Conservation (phyloP, 345 rosid species). For the Cochlearia excelsa region DNA sequence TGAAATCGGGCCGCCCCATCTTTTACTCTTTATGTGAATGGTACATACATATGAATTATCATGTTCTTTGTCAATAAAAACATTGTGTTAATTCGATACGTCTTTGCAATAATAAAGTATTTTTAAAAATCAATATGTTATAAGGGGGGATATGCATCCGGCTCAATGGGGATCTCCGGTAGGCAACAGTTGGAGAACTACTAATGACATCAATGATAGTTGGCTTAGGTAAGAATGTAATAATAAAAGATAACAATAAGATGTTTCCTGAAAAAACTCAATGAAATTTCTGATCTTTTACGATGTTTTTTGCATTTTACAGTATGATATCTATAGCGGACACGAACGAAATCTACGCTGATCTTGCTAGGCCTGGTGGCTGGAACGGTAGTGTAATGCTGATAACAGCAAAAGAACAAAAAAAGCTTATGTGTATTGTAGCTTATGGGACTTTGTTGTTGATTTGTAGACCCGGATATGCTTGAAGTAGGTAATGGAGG, state of each 20-base stretch:
- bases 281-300: background rate
- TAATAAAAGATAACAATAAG: background rate
- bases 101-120: background rate
- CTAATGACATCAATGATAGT: slow-evolving; percentile 65
- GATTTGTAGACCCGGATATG: slow-evolving; percentile 88
- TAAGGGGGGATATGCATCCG: slow-evolving; percentile 87
- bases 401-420: background rate
- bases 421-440: background rate
- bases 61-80: background rate
- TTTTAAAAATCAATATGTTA: background rate
- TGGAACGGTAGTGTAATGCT: slow-evolving; percentile 64
- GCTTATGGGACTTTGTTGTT: slow-evolving; percentile 20
- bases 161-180: slow-evolving; percentile 75
- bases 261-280: background rate
- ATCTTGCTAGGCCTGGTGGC: slow-evolving; percentile 86
- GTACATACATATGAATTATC: slow-evolving; percentile 33
- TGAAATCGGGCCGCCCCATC: slow-evolving; percentile 69
- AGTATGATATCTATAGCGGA: slow-evolving; percentile 77
- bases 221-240: slow-evolving; percentile 57
- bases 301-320: slow-evolving; percentile 22
- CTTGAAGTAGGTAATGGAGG: slow-evolving; percentile 99
- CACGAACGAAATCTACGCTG: slow-evolving; percentile 72
- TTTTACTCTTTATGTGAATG: slow-evolving; percentile 91
- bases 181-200: slow-evolving; percentile 97
- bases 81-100: background rate